phyloP scores from a whole-genome alignment of 169 alveolate genomes.

The Theileria orientalis region DNA sequence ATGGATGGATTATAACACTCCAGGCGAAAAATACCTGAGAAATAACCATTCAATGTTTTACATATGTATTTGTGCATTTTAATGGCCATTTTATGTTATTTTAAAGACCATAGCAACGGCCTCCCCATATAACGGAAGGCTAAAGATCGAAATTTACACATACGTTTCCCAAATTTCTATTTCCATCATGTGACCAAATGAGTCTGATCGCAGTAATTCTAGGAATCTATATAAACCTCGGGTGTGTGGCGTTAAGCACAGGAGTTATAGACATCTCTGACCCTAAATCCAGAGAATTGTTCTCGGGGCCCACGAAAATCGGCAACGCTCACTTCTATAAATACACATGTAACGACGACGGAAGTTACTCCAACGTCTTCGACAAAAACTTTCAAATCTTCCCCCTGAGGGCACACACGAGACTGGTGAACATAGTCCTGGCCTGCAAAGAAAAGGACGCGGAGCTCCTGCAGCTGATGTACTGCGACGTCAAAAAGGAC shows the following conservation, averaged over 20 bases:
- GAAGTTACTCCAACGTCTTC: conserved; percentile 12
- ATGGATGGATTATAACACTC: too few relatives aligned
- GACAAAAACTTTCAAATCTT: not conserved
- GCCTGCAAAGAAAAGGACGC: not conserved
- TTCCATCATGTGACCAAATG: too few relatives aligned
- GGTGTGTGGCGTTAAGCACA: not conserved
- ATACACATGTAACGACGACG: not conserved
- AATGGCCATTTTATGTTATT: too few relatives aligned
- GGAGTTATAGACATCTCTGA: conserved; percentile 11
- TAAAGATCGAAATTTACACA: too few relatives aligned
- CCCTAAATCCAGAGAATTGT: not conserved
- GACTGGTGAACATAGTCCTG: not conserved
- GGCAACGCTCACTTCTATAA: conserved; percentile 7
- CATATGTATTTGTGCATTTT: too few relatives aligned
- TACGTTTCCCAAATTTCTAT: too few relatives aligned
- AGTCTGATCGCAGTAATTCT: not conserved
- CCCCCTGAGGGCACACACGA: conserved; percentile 6
- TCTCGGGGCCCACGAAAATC: conserved; percentile 8
- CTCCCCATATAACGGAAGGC: too few relatives aligned
- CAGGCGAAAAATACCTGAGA: too few relatives aligned
- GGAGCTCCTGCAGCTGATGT: conserved; percentile 9
- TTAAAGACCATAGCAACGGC: too few relatives aligned
- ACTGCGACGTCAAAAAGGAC: conserved; percentile 4
- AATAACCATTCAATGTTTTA: too few relatives aligned
- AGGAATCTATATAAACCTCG: not conserved